Evolutionary conservation across 768 basidiomycete genomes (phyloP).

Genomic region (Panus rudis): DNA sequence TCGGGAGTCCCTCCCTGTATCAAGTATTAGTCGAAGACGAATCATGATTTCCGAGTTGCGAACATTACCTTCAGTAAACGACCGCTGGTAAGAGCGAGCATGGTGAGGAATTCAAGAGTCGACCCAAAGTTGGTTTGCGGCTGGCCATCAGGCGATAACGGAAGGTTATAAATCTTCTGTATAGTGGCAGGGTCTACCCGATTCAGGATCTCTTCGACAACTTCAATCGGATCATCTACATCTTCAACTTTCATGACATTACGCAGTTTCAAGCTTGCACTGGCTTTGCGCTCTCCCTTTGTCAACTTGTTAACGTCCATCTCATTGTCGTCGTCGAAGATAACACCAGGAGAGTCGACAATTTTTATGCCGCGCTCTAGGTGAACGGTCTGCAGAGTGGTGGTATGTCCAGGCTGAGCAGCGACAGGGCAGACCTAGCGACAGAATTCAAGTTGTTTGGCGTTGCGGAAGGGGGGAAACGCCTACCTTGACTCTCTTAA

Average conservation of each 20-base stretch:
- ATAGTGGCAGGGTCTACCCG: conserved; percentile 68
- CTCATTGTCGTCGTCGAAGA: conserved; percentile 77
- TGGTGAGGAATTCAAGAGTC: conserved; percentile 81
- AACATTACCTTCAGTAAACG: conserved; percentile 67
- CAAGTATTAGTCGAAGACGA: not conserved
- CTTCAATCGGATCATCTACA: conserved; percentile 82
- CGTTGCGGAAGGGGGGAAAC: not conserved
- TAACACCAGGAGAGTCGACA: conserved; percentile 96
- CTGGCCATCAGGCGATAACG: conserved; percentile 42
- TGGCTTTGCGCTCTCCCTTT: conserved; percentile 33
- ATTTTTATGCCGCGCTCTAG: conserved; percentile 90
- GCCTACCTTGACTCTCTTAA: conserved; percentile 73
- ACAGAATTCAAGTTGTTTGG: not conserved
- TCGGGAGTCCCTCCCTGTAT: conserved; percentile 86
- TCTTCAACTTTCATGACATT: conserved; percentile 91
- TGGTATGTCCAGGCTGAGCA: conserved; percentile 91
- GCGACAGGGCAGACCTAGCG: conserved; percentile 85
- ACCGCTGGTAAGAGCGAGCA: conserved; percentile 79
- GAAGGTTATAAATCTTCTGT: conserved; percentile 81
- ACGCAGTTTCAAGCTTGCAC: conserved; percentile 61
- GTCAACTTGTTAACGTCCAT: conserved; percentile 26
- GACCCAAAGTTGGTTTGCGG: conserved; percentile 28
- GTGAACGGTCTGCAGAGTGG: conserved; percentile 84
- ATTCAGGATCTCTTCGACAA: conserved; percentile 81
- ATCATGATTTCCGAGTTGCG: not conserved